These are phyloP conservation scores for Pisolithus tinctorius DNA, from an alignment of 768 basidiomycete genomes.

Conservation along the genomic window DNA sequence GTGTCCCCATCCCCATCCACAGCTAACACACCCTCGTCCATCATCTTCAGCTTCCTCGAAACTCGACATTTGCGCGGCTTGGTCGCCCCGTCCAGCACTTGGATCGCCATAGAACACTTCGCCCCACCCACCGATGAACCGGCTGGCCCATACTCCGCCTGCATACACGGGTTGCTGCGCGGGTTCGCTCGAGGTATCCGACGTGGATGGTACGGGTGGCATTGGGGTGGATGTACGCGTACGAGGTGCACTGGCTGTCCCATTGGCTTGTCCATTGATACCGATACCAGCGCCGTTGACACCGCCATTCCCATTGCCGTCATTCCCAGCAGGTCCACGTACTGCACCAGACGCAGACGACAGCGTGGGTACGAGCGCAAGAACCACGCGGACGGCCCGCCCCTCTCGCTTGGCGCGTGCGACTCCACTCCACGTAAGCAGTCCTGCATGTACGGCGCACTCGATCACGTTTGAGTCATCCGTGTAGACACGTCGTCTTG, in stretches of 20 bases:
- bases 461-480: slow-evolving; percentile 71
- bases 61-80: slow-evolving; percentile 18
- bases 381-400: slow-evolving; percentile 35
- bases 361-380: slow-evolving; percentile 32
- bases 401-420: slow-evolving; percentile 31
- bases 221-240: slow-evolving; percentile 25
- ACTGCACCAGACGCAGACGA: slow-evolving; percentile 41
- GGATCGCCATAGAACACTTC: slow-evolving; percentile 27
- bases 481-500: slow-evolving; percentile 58
- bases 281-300: slow-evolving; percentile 4
- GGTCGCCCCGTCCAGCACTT: slow-evolving; percentile 23
- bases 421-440: slow-evolving; percentile 38
- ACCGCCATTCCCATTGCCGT: slow-evolving; percentile 12
- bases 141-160: slow-evolving; percentile 27
- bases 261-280: slow-evolving; percentile 26
- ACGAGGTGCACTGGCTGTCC: slow-evolving; percentile 22
- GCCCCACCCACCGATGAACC: slow-evolving; percentile 40
- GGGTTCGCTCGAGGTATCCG: slow-evolving; percentile 16
- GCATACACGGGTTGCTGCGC: slow-evolving; percentile 18
- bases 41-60: slow-evolving; percentile 45
- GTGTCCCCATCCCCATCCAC: slow-evolving; percentile 72
- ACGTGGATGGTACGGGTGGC: slow-evolving; percentile 14
- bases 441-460: slow-evolving; percentile 62
- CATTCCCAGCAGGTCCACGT: slow-evolving; percentile 19
- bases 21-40: slow-evolving; percentile 55